Conservation (phyloP, 169 alveolate species). For the Babesia caballi region DNA sequence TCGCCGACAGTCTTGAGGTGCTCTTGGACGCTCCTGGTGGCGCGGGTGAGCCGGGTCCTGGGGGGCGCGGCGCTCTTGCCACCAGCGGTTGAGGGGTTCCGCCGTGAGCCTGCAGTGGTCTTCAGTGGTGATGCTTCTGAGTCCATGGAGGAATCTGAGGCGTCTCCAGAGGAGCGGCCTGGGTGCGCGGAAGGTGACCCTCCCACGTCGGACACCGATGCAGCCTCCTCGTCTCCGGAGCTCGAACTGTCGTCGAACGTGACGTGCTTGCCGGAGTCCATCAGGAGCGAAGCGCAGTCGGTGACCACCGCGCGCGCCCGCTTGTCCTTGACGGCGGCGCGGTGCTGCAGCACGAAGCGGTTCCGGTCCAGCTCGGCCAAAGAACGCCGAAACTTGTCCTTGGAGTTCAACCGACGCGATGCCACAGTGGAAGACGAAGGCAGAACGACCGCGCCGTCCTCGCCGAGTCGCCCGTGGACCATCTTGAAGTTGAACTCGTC, state of each 20-base stretch:
- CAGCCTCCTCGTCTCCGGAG: background rate
- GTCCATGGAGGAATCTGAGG: background rate
- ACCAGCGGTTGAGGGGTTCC: background rate
- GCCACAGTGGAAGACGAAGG: slow-evolving; percentile 15
- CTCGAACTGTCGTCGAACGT: background rate
- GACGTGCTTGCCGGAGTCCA: slow-evolving; percentile 8
- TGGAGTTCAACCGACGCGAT: slow-evolving; percentile 9
- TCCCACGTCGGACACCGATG: background rate
- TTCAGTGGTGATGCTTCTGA: background rate
- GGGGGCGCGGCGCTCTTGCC: background rate
- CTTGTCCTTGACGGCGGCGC: background rate
- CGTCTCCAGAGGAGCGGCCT: background rate
- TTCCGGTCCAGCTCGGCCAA: slow-evolving; percentile 27
- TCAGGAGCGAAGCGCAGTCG: slow-evolving; percentile 14
- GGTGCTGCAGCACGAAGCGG: slow-evolving; percentile 43
- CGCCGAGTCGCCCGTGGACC: slow-evolving; percentile 50
- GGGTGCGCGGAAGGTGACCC: background rate
- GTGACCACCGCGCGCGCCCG: slow-evolving; percentile 2
- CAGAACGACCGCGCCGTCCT: slow-evolving; percentile 53
- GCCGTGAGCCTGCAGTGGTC: background rate
- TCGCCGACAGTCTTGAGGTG: background rate
- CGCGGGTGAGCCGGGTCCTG: background rate
- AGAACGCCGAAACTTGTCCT: slow-evolving; percentile 9
- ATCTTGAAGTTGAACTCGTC: slow-evolving; percentile 63
- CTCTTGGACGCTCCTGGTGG: background rate